Conservation (phyloP, 1,139 yeast species). For the Pichiaceae sp. region DNA sequence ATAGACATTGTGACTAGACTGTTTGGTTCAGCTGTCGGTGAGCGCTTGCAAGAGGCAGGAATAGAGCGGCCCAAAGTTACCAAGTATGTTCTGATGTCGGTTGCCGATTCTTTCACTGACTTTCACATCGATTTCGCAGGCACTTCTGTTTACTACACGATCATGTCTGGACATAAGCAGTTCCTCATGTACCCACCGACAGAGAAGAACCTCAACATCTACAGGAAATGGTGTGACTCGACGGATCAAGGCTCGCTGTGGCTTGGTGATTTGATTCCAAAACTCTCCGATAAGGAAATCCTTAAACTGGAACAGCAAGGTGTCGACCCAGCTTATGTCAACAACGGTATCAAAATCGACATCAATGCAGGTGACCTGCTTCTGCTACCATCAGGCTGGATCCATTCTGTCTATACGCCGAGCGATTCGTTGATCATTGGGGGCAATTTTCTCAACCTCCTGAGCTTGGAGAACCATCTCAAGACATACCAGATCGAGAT, state of each 20-base stretch:
- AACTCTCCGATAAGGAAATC: conserved; percentile 7
- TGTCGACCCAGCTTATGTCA: conserved; percentile 22
- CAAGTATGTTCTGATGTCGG: conserved; percentile 84
- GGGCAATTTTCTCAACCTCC: conserved; percentile 70
- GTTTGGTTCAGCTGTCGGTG: conserved; percentile 32
- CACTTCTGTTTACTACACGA: conserved; percentile 82
- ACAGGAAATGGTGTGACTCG: conserved; percentile 66
- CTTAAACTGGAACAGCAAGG: conserved; percentile 1
- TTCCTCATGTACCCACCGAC: conserved; percentile 81
- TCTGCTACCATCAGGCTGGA: conserved; percentile 89
- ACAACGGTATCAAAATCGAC: conserved; percentile 56
- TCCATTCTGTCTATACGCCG: conserved; percentile 84
- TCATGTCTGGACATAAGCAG: conserved; percentile 62
- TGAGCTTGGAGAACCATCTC: conserved; percentile 56
- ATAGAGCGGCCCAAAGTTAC: conserved; percentile 55
- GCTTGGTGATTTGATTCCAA: conserved; percentile 46
- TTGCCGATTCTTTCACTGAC: conserved; percentile 72
- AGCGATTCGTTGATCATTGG: conserved; percentile 77
- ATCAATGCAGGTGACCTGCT: conserved; percentile 65
- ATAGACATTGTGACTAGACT: conserved; percentile 64
- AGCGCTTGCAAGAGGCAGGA: conserved; percentile 6
- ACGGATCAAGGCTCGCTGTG: conserved; percentile 58
- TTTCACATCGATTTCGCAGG: conserved; percentile 93
- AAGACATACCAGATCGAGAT: conserved; percentile 55
- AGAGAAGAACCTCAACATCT: conserved; percentile 45